Evolutionary conservation across 1,284 basidiomycete species (phyloP).

Genomic region (Caloboletus firmus): DNA sequence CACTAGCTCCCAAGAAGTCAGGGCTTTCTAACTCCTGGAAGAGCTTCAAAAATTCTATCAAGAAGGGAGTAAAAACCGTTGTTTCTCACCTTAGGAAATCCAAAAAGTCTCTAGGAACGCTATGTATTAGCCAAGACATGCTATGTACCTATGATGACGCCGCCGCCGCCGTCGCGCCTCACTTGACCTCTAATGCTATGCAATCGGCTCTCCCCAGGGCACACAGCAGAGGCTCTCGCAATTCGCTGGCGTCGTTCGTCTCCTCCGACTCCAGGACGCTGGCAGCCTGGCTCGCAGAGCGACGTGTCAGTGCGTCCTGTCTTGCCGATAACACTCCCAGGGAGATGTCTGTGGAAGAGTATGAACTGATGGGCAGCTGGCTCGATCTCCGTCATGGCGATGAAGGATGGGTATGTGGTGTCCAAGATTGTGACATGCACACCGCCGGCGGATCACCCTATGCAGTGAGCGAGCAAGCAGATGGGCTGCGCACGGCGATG

Average conservation of each 20-base stretch:
- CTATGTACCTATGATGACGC: conserved; percentile 10
- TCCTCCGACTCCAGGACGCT: conserved; percentile 40
- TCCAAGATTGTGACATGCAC: conserved; percentile 32
- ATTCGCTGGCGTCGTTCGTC: conserved; percentile 27
- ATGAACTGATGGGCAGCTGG: conserved; percentile 52
- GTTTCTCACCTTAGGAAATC: conserved; percentile 21
- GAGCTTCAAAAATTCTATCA: conserved; percentile 30
- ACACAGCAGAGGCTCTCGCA: conserved; percentile 3
- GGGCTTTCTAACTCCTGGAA: conserved; percentile 34
- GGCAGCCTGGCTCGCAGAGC: conserved; percentile 42
- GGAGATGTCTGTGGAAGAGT: conserved; percentile 45
- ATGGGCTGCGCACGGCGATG: conserved; percentile 25
- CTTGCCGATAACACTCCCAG: conserved; percentile 21
- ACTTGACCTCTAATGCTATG: neutral
- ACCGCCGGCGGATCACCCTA: conserved; percentile 26
- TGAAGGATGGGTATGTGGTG: conserved; percentile 31
- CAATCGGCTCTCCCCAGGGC: neutral
- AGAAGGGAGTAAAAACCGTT: conserved; percentile 22
- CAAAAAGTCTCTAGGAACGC: conserved; percentile 8
- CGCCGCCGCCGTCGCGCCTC: neutral
- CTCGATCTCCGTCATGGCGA: conserved; percentile 29
- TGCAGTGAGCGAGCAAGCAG: conserved; percentile 8
- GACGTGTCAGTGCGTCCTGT: conserved; percentile 24
- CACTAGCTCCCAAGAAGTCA: conserved; percentile 21
- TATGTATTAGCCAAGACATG: conserved; percentile 12